Base-by-base conservation (phyloP, 2,329 filamentous ascomycete species). In the Colletotrichum tamarilloi region DNA sequence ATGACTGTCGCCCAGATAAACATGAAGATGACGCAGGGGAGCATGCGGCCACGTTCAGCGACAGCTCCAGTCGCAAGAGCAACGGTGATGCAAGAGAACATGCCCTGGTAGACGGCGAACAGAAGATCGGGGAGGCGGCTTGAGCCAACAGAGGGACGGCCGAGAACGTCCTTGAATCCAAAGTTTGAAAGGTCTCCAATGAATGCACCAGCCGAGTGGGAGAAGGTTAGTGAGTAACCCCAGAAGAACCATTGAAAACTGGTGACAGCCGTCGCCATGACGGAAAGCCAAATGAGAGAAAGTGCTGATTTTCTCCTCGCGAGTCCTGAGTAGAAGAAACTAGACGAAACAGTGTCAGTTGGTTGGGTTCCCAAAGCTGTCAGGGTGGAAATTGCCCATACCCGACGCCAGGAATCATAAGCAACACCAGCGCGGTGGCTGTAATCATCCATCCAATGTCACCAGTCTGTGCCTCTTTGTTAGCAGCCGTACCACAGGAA, bases 241-340 rank as follows among this genome's bases (percentile, higher is more conserved):
- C 94, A 97, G 87, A 97, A 95, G 86, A 97, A 97, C 95, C 95
- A 98, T 82, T 97, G 95, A 83, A 97, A 97, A 30, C 92, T 93
- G 46, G 94, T 92, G 63, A 97, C 92, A 14, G 92, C 95, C 1
- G 92, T 91, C 24, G 94, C 90, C 93, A 97, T 97, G 80, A 97
- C 87, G 4, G 94, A 96, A 28, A 97, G 91, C 94, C 94, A 97
- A 82, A 98, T 94, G 74, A 98, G 86, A 26, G 95, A 97, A 66
- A 98, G 87, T 8, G 95, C 95, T 0, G 95, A 97, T 85, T 97
- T 98, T 80, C 95, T 89, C 74, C 95, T 92, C 24, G 95, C 95
- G 24, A 97, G 91, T 74, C 95, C 95, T 14, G 94, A 97, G 85
- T 97, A 98, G 88, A 98, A 97, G 89, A 97, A 97, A 72, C 87